Percentiles rank a stretch among this genome's conserved stretches.
phyloP scores from a whole-genome alignment of 2,329 filamentous ascomycete genomes.

The Diplodia sapinea region DNA sequence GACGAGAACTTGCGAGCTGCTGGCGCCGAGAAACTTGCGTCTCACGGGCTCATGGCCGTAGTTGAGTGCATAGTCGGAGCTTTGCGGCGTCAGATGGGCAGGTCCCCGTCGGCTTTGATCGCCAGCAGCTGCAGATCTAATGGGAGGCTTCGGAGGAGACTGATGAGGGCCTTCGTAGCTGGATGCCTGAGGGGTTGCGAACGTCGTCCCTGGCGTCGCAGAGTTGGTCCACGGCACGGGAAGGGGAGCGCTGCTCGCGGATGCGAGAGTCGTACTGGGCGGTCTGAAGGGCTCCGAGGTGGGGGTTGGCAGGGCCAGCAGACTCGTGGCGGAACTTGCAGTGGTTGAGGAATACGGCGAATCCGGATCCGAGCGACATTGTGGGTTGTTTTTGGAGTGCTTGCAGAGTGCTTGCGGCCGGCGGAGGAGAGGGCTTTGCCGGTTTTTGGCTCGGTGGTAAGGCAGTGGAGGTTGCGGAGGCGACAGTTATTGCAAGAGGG shows the following conservation, averaged over 20 bases:
- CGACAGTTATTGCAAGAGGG: slow-evolving; percentile 29
- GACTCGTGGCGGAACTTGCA: slow-evolving; percentile 25
- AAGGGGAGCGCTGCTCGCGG: slow-evolving; percentile 1
- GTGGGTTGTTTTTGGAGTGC: neutral
- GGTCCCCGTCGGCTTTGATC: neutral
- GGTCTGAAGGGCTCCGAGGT: neutral
- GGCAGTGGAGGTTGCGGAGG: slow-evolving; percentile 29
- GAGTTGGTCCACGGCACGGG: neutral
- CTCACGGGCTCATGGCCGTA: slow-evolving; percentile 20
- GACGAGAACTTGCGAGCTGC: slow-evolving; percentile 32
- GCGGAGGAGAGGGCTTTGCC: slow-evolving; percentile 3
- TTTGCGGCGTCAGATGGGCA: slow-evolving; percentile 4
- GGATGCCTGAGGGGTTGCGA: slow-evolving; percentile 7
- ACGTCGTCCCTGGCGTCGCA: slow-evolving; percentile 13
- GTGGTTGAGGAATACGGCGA: slow-evolving; percentile 28
- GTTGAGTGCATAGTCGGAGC: slow-evolving; percentile 6
- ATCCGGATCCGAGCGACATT: slow-evolving; percentile 27
- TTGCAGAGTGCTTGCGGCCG: slow-evolving; percentile 13
- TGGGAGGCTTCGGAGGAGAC: slow-evolving; percentile 14
- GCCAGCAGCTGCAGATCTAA: neutral
- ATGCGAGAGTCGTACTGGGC: neutral
- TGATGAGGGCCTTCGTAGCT: slow-evolving; percentile 18
- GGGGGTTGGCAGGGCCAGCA: slow-evolving; percentile 10
- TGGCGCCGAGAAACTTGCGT: slow-evolving; percentile 33
- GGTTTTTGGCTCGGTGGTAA: slow-evolving; percentile 31